A percentile compares a stretch with the other conserved stretches of the same genome.
These are phyloP conservation scores for Erythrophleum ivorense DNA, from an alignment of 331 rosid species.

Conservation along the genomic window DNA sequence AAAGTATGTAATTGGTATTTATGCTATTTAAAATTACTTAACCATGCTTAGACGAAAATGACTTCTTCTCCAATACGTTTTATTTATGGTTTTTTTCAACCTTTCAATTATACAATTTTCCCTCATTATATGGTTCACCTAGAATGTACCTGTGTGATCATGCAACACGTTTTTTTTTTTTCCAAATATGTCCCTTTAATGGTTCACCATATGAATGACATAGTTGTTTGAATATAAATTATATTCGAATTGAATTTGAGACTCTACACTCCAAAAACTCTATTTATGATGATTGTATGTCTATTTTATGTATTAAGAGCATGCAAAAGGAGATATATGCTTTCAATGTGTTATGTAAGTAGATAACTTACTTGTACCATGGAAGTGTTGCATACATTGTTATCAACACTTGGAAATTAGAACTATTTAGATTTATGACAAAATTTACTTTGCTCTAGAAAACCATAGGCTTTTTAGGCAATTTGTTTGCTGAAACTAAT, in stretches of 20 bases:
- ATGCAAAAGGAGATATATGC: neutral
- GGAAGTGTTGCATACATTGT: too few species aligned
- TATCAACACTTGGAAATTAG: too few species aligned
- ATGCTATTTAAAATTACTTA: neutral
- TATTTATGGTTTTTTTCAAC: neutral
- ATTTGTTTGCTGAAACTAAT: too few species aligned
- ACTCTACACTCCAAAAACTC: neutral
- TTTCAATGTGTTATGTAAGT: too few species aligned
- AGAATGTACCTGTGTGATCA: neutral
- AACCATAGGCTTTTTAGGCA: too few species aligned
- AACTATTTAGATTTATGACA: too few species aligned
- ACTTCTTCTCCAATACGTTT: neutral
- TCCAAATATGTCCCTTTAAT: neutral
- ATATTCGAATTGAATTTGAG: neutral
- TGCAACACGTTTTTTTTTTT: neutral
- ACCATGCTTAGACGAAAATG: slow-evolving; percentile 3
- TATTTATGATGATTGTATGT: neutral
- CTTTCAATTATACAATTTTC: neutral
- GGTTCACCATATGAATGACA: neutral
- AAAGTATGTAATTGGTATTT: slow-evolving; percentile 25
- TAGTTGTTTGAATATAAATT: neutral
- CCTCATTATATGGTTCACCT: slow-evolving; percentile 5
- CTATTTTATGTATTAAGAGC: neutral
- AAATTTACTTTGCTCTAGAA: too few species aligned
- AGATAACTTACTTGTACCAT: too few species aligned